Conservation (phyloP, 2,329 filamentous ascomycete genomes). For the Cryoendolithus antarcticus region DNA sequence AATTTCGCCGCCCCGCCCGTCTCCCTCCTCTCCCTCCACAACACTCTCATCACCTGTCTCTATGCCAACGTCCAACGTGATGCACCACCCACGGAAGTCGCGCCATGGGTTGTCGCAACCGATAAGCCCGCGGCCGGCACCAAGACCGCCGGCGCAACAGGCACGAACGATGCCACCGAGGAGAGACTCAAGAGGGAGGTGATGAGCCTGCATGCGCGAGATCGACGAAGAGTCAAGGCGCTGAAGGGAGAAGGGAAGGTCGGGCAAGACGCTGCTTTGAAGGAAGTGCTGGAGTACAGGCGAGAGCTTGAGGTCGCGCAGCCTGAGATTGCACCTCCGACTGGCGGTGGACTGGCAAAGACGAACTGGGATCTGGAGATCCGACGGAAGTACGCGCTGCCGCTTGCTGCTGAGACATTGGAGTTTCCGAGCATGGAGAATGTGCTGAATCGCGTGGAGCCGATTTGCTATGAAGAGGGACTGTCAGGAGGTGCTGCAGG, state of each 20-base stretch:
- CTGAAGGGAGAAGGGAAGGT: slow-evolving; percentile 13
- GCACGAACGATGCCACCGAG: slow-evolving; percentile 47
- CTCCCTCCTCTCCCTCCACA: slow-evolving; percentile 41
- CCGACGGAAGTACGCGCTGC: slow-evolving; percentile 50
- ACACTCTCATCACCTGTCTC: slow-evolving; percentile 47
- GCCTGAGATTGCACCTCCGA: slow-evolving; percentile 11
- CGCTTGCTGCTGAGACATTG: slow-evolving; percentile 47
- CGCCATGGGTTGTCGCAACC: slow-evolving; percentile 52
- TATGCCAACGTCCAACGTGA: slow-evolving; percentile 49
- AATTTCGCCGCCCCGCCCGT: slow-evolving; percentile 10
- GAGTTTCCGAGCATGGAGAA: slow-evolving; percentile 49
- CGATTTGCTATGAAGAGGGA: slow-evolving; percentile 54
- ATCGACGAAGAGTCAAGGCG: slow-evolving; percentile 39
- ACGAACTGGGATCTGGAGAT: slow-evolving; percentile 53
- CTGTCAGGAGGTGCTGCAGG: slow-evolving; percentile 32
- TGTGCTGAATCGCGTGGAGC: slow-evolving; percentile 47
- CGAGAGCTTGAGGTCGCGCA: slow-evolving; percentile 18
- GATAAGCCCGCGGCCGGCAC: slow-evolving; percentile 67
- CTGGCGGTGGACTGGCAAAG: slow-evolving; percentile 17
- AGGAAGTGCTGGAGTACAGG: slow-evolving; percentile 16
- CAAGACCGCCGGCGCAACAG: slow-evolving; percentile 34
- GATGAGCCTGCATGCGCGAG: slow-evolving; percentile 48
- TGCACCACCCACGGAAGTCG: slow-evolving; percentile 45
- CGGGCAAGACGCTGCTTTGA: slow-evolving; percentile 10
- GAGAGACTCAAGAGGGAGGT: slow-evolving; percentile 52